These are phyloP conservation scores for Malus hybrid DNA, from an alignment of 331 rosid species.

Conservation along the genomic window DNA sequence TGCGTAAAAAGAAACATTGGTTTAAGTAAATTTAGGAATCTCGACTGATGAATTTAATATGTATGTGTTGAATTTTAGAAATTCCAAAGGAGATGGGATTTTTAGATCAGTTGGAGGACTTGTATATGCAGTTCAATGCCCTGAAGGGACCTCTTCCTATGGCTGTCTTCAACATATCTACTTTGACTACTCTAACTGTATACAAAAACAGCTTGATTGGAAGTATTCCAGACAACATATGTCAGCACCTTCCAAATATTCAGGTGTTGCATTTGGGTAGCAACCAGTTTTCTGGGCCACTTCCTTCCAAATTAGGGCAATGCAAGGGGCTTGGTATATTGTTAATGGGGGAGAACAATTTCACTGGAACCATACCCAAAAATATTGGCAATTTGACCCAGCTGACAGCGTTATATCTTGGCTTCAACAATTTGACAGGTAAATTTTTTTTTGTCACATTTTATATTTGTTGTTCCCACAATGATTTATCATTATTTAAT, in stretches of 20 bases:
- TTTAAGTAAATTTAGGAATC: too few species aligned
- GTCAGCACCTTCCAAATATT: constrained; percentile 10
- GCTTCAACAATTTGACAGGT: constrained; percentile 18
- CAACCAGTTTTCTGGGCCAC: constrained; percentile 6
- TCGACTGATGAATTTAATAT: not conserved
- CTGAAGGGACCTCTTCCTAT: not conserved
- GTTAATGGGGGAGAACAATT: not conserved
- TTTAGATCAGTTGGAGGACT: not conserved
- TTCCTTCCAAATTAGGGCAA: constrained; percentile 11
- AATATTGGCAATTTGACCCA: constrained; percentile 12
- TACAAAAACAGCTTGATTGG: constrained; percentile 9
- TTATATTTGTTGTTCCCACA: too few species aligned
- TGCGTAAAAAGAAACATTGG: not conserved
- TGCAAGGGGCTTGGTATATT: constrained; percentile 4
- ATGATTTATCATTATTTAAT: too few species aligned
- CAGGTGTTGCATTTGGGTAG: not conserved
- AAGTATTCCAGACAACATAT: constrained; percentile 1
- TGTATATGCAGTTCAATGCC: not conserved
- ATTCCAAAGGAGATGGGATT: constrained; percentile 8
- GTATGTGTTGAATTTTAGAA: not conserved
- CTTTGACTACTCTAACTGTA: not conserved
- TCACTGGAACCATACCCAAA: constrained; percentile 16
- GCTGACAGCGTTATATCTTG: not conserved
- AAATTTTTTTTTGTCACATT: not conserved
- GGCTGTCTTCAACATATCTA: constrained; percentile 20